phyloP scores from a whole-genome alignment of 106 monocot genomes.

The Dioscorea dumetorum region DNA sequence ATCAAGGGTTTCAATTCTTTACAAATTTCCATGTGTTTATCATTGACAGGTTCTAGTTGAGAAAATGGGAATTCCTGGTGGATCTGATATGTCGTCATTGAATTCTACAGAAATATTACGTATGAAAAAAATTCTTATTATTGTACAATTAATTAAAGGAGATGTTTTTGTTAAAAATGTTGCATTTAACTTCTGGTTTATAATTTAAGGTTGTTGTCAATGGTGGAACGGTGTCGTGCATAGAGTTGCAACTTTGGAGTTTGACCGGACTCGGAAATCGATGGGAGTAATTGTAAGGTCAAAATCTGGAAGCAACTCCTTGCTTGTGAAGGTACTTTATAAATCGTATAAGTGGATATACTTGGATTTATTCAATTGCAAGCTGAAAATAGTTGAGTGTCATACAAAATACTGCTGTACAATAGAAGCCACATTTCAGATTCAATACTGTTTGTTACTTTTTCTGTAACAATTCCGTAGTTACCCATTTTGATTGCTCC shows the following conservation, averaged over 20 bases:
- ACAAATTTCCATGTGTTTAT: not conserved
- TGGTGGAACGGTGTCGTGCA: constrained; percentile 57
- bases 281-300: constrained; percentile 95
- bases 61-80: constrained; percentile 77
- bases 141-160: too few species aligned
- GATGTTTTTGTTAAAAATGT: too few species aligned
- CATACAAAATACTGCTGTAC: too few species aligned
- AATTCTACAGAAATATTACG: constrained; percentile 44
- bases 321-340: constrained; percentile 79
- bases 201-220: constrained; percentile 60
- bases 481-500: too few species aligned
- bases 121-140: constrained; percentile 14
- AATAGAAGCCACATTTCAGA: too few species aligned
- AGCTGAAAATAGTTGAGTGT: too few species aligned
- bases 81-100: constrained; percentile 16
- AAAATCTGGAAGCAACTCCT: constrained; percentile 63
- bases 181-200: too few species aligned
- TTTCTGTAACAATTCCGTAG: too few species aligned
- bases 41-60: constrained; percentile 68
- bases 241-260: constrained; percentile 95
- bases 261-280: constrained; percentile 92
- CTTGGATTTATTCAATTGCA: too few species aligned
- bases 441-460: too few species aligned
- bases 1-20: too few species aligned
- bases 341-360: too few species aligned